Conservation (phyloP, 805 yeast species). For the Saccharomycopsis babjevae region DNA sequence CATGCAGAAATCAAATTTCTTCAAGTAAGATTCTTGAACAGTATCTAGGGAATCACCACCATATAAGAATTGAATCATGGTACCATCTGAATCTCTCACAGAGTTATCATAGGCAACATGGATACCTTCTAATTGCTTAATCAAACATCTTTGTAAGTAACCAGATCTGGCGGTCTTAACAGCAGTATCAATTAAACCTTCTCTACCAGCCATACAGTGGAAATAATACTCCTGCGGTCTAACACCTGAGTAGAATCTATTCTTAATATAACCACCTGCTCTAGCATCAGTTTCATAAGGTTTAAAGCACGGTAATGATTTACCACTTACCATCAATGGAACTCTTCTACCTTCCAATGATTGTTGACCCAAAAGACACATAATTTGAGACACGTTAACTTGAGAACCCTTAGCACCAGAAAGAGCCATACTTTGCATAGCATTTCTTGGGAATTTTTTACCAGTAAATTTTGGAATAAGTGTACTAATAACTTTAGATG, state of each 20-base stretch:
- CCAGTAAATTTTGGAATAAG: constrained; percentile 96
- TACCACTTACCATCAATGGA: constrained; percentile 98
- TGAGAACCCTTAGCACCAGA: constrained; percentile 99
- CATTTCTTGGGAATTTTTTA: constrained; percentile 89
- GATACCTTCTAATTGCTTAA: constrained; percentile 96
- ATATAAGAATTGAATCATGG: constrained; percentile 85
- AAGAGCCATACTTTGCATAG: constrained; percentile 98
- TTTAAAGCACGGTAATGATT: constrained; percentile 91
- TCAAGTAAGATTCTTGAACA: constrained; percentile 88
- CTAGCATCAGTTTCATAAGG: constrained; percentile 95
- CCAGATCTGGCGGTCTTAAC: constrained; percentile 98
- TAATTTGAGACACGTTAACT: constrained; percentile 96
- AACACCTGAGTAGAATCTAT: constrained; percentile 95
- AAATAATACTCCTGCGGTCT: constrained; percentile 97
- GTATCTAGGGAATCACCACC: constrained; percentile 98
- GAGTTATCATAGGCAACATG: constrained; percentile 89
- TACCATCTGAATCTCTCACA: constrained; percentile 92
- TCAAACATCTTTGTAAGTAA: constrained; percentile 94
- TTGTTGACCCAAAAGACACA: constrained; percentile 98
- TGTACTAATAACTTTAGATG: constrained; percentile 86
- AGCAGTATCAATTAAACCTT: constrained; percentile 98
- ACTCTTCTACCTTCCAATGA: constrained; percentile 99
- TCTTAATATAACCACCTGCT: constrained; percentile 97
- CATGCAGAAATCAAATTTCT: constrained; percentile 84
- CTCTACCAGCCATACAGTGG: constrained; percentile 99